Evolutionary conservation across 139 green algal genomes (phyloP), one percentile per base, ranked within the genome.

Genomic region (Astrephomene gubernaculifera): DNA sequence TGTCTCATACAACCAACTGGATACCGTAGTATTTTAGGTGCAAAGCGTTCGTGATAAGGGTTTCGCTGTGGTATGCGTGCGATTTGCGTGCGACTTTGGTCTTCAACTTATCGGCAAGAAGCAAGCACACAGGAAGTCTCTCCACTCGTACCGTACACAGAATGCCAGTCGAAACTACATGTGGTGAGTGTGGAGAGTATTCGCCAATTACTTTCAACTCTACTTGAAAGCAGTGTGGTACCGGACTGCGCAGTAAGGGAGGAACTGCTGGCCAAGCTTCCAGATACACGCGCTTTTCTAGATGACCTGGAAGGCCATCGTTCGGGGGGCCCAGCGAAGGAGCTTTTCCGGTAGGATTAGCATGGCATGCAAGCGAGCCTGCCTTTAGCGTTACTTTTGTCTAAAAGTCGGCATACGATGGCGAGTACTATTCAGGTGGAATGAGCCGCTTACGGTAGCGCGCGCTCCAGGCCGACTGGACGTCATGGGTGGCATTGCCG

Each of bases 401-500:
- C 49, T 12, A 57, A 12, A 17, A 12, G 12, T 57, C 49, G 14
- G 14, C 49, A 17, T 12, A 17, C 49, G 49, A 57, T 57, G 14
- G 49, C 57, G 6, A 29, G 45, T 17, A 22, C 49, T 10, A 33
- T 73, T 43, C 82, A 90, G 89, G 22, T 89, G 81, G 86, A n/a
- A 71, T 38, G 31, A 69, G 4, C 67, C 29, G 17, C 39, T 90
- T 24, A 22, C 89, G 0, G 92, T 99, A 35, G 89, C 94, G 0
- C 80, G 97, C 4, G 97, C 97, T 3, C 97, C 97, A 0, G 97
- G 97, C 0, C 86, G 97, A 3, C 87, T 99, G 68, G 97, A 99
- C 80, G 96, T 99, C 33, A 98, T 99, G 95, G 97, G 97, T 14
- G 97, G 97, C 83, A 98, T 99, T 17, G 95, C 96, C 1, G 97